Evolutionary conservation across 805 yeast genomes (phyloP), one percentile per base, ranked within the genome.

Genomic region (Kodamaea nitidulidarum): DNA sequence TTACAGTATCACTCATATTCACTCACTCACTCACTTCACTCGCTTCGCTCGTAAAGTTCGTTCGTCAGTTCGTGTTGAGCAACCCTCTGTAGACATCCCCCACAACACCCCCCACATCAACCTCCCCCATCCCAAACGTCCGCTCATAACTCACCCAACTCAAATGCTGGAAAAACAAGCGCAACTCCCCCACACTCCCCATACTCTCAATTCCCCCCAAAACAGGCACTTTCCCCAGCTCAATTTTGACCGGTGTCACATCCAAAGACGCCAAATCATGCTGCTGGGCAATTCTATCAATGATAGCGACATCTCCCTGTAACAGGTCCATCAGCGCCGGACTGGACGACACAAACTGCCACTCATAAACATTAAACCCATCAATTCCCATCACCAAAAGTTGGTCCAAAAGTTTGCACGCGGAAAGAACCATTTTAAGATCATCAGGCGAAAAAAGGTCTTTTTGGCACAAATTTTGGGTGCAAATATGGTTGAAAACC

Each of bases 261-360:
- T 63, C 63, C 17, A 58, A 45, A 43, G 50, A 44, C 1, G 56
- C 51, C 15, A 56, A 45, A 26, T 63, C 68, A 7, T 63, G 61
- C 16, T 54, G 54, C 11, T 47, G 46, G 7, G 70, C 64, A n/a
- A 67, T 67, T 40, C 58, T 63, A 42, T 82, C 88, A 16, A 78
- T 60, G 10, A 79, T 49, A 0, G 79, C 69, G 9, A 55, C 45
- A 8, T 48, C 39, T 5, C 22, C 22, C 29, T 30, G 35, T 9
- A 32, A 20, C 12, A 71, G 68, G 49, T 68, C 72, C 21, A 75
- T 69, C 14, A 82, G 78, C 43, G 79, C 81, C 12, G 79, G 70
- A 12, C 76, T 79, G 49, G 84, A 87, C 18, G 80, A 71, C 8
- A 91, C 75, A 54, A 88, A 93, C 2, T 93, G 65, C 98, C 98